Conservation (phyloP, 2,329 filamentous ascomycete species). For the Graphiopsis chlorocephala region DNA sequence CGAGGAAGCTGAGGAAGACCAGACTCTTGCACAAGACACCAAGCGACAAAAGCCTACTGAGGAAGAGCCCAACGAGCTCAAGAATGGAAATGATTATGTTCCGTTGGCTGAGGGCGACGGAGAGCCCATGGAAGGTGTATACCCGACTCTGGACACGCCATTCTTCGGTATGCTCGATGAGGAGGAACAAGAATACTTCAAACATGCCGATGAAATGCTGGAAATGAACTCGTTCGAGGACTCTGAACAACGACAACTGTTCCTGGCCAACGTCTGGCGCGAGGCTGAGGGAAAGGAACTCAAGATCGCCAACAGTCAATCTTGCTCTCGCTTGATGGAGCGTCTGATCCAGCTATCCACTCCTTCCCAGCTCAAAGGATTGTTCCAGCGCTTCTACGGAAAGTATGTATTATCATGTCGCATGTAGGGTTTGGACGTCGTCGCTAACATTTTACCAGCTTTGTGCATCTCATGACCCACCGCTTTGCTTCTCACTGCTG, state of each 20-base stretch:
- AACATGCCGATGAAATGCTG: slow-evolving; percentile 81
- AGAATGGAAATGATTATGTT: slow-evolving; percentile 18
- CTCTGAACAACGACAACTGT: slow-evolving; percentile 56
- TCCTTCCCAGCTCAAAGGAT: slow-evolving; percentile 73
- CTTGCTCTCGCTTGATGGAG: slow-evolving; percentile 90
- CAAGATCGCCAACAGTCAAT: slow-evolving; percentile 93
- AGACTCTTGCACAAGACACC: slow-evolving; percentile 35
- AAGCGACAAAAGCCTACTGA: slow-evolving; percentile 40
- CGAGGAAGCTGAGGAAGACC: slow-evolving; percentile 43
- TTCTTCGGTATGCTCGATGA: slow-evolving; percentile 94
- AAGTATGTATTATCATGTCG: slow-evolving; percentile 51
- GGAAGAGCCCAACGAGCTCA: slow-evolving; percentile 22
- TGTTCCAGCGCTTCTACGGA: slow-evolving; percentile 81
- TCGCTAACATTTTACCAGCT: slow-evolving; percentile 44
- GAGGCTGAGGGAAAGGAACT: slow-evolving; percentile 91
- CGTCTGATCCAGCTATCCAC: slow-evolving; percentile 80
- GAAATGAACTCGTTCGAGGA: slow-evolving; percentile 84
- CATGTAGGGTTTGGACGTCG: background rate
- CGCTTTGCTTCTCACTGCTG: slow-evolving; percentile 97
- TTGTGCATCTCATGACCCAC: slow-evolving; percentile 86
- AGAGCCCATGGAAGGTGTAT: slow-evolving; percentile 28
- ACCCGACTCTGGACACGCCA: slow-evolving; percentile 56
- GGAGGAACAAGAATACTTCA: slow-evolving; percentile 94
- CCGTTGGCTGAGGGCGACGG: slow-evolving; percentile 20
- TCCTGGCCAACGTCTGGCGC: slow-evolving; percentile 75